These are phyloP conservation scores for Bocquillonia castaneifolia DNA, from an alignment of 441 rosid species.

Conservation along the genomic window DNA sequence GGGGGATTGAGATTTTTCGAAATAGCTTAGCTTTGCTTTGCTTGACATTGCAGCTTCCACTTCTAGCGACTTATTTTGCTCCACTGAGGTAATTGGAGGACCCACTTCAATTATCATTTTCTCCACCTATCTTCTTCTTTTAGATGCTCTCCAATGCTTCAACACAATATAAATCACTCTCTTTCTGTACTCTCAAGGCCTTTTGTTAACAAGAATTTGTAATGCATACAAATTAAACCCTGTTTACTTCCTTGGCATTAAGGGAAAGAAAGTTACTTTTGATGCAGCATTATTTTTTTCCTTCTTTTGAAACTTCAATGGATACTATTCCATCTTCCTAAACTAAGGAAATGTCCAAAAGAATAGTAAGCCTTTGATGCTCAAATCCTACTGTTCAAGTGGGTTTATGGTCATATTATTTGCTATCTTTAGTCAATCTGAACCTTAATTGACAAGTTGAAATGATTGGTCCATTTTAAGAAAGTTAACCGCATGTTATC, in stretches of 20 bases:
- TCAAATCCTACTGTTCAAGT: not conserved
- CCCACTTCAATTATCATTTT: slow-evolving; percentile 37
- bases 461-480: not conserved
- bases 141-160: slow-evolving; percentile 17
- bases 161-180: not conserved
- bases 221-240: not conserved
- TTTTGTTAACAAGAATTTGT: not conserved
- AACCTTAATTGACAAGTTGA: not conserved
- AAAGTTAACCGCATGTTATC: not conserved
- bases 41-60: slow-evolving; percentile 60
- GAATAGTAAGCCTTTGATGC: not conserved
- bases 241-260: not conserved
- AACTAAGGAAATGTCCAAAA: not conserved
- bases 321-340: not conserved
- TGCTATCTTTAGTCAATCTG: not conserved
- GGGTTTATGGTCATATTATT: not conserved
- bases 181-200: not conserved
- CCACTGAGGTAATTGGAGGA: slow-evolving; percentile 39
- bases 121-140: slow-evolving; percentile 15
- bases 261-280: not conserved
- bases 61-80: slow-evolving; percentile 26
- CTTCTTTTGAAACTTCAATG: too few species aligned
- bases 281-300: not conserved
- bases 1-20: slow-evolving; percentile 34
- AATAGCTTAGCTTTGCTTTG: slow-evolving; percentile 31